phyloP scores from a whole-genome alignment of 768 basidiomycete genomes.

The Rhizopogon sp. region DNA sequence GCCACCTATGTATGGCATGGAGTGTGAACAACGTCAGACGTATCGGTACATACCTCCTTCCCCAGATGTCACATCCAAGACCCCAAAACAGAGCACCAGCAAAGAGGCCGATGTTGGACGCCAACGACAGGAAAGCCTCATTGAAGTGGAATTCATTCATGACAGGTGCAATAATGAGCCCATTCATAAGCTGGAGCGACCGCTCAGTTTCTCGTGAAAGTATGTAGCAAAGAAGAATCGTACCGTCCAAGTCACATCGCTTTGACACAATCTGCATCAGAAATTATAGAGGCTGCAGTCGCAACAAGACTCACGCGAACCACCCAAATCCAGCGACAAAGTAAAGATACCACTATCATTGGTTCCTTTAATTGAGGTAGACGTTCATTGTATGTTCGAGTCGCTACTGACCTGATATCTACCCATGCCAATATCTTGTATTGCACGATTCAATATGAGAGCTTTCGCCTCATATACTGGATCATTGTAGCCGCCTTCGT shows the following conservation, averaged over 20 bases:
- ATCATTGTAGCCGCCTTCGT: slow-evolving; percentile 33
- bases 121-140: slow-evolving; percentile 44
- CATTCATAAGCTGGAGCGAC: slow-evolving; percentile 29
- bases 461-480: slow-evolving; percentile 49
- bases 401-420: slow-evolving; percentile 40
- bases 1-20: slow-evolving; percentile 28
- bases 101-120: slow-evolving; percentile 48
- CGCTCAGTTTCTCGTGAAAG: background rate
- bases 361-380: background rate
- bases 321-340: slow-evolving; percentile 37
- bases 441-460: slow-evolving; percentile 37
- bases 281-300: background rate
- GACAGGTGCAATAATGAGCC: slow-evolving; percentile 43
- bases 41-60: slow-evolving; percentile 32
- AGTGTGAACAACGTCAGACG: background rate
- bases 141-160: slow-evolving; percentile 44
- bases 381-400: background rate
- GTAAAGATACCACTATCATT: slow-evolving; percentile 31
- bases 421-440: slow-evolving; percentile 55
- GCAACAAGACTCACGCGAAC: slow-evolving; percentile 28
- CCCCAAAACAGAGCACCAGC: slow-evolving; percentile 47
- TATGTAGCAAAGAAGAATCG: slow-evolving; percentile 4
- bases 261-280: background rate
- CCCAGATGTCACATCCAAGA: slow-evolving; percentile 48
- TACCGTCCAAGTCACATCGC: slow-evolving; percentile 33